Evolutionary conservation across 2,329 filamentous ascomycete species (phyloP).

Genomic region (Cladorrhinum sp.): DNA sequence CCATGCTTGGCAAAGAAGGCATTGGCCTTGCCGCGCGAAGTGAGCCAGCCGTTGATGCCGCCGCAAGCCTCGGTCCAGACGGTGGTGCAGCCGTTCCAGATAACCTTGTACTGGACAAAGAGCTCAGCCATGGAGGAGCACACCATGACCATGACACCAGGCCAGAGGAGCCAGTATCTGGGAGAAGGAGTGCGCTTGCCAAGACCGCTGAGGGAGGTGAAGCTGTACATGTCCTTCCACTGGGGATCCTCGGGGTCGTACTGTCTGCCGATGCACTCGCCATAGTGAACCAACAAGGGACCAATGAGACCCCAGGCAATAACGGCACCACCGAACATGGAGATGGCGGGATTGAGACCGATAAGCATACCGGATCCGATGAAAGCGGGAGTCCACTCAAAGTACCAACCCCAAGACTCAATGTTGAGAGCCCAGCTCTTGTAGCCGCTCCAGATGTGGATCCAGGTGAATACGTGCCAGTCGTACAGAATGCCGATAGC

Average conservation of each 20-base stretch:
- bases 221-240: conserved; percentile 41
- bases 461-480: conserved; percentile 52
- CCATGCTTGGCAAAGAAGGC: conserved; percentile 43
- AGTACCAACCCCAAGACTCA: conserved; percentile 57
- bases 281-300: conserved; percentile 52
- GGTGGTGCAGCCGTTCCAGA: conserved; percentile 41
- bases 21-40: conserved; percentile 41
- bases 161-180: conserved; percentile 43
- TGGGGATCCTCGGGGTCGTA: conserved; percentile 37
- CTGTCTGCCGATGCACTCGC: conserved; percentile 42
- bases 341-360: conserved; percentile 56
- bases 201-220: conserved; percentile 34
- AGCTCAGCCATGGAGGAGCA: conserved; percentile 40
- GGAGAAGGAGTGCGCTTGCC: conserved; percentile 35
- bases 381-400: conserved; percentile 58
- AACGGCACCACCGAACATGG: conserved; percentile 53
- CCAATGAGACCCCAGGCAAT: conserved; percentile 57
- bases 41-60: conserved; percentile 39
- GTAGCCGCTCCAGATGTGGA: conserved; percentile 54
- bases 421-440: conserved; percentile 48
- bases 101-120: conserved; percentile 39
- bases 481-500: conserved; percentile 57
- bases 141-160: conserved; percentile 42
- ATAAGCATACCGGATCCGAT: conserved; percentile 58
- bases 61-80: conserved; percentile 45